phyloP scores from a whole-genome alignment of 1,284 basidiomycete genomes.

The Volvariella surrecta region DNA sequence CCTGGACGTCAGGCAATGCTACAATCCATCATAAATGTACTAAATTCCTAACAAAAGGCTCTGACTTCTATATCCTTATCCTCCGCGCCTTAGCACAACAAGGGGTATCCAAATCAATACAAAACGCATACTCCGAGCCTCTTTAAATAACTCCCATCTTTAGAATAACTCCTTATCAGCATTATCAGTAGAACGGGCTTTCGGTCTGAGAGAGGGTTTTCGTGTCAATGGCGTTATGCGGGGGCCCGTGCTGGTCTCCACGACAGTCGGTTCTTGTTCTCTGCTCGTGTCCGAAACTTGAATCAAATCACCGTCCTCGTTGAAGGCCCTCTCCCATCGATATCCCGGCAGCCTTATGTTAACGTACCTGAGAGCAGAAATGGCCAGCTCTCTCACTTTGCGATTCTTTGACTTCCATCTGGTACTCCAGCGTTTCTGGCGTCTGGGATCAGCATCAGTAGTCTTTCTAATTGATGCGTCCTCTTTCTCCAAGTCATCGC shows the following conservation, averaged over 20 bases:
- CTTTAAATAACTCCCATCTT: no score
- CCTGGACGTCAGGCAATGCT: no score
- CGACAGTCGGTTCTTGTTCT: conserved; percentile 24
- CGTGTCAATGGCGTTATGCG: conserved; percentile 56
- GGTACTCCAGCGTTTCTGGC: neutral
- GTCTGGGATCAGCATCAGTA: neutral
- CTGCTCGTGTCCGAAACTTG: conserved; percentile 14
- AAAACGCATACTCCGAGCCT: no score
- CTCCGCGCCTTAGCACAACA: no score
- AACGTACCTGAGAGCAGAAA: conserved; percentile 55
- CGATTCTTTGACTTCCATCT: conserved; percentile 30
- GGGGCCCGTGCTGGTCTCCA: conserved; percentile 26
- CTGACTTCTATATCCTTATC: no score
- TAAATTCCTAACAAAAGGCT: no score
- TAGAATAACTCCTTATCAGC: conserved; percentile 14
- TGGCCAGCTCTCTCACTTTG: conserved; percentile 51
- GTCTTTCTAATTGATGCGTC: conserved; percentile 10
- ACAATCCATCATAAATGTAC: no score
- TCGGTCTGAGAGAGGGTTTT: conserved; percentile 50
- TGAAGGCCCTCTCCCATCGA: conserved; percentile 30
- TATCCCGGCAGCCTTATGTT: conserved; percentile 51
- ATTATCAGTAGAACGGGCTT: conserved; percentile 42
- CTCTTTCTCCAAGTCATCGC: conserved; percentile 30
- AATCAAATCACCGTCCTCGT: conserved; percentile 29
- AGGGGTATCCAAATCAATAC: no score